phyloP scores from a whole-genome alignment of 139 green algal species.

The Spirogloea muscicola region DNA sequence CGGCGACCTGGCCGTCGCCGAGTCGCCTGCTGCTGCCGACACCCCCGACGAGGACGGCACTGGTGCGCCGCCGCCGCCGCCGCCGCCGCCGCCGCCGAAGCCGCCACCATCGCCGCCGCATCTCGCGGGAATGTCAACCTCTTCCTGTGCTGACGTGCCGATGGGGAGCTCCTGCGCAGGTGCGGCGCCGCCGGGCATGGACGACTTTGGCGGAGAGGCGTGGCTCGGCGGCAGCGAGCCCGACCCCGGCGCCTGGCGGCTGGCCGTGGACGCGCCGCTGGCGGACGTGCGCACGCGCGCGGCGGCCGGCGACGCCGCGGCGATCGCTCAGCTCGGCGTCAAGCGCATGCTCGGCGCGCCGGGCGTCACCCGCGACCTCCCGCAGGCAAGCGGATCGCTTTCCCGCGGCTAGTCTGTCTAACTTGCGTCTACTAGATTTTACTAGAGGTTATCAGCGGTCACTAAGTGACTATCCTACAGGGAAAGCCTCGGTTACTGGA shows the following conservation, averaged over 20 bases:
- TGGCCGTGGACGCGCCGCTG: conserved; percentile 7
- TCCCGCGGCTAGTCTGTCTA: too few relatives aligned
- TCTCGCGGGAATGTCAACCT: background rate
- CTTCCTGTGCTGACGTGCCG: background rate
- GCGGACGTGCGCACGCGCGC: conserved; percentile 1
- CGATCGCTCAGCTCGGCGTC: conserved; percentile 24
- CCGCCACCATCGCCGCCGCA: background rate
- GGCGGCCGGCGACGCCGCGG: conserved; percentile 8
- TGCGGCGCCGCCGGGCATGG: background rate
- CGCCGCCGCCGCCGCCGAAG: background rate
- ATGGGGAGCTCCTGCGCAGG: background rate
- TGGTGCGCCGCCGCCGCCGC: background rate
- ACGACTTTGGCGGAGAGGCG: background rate
- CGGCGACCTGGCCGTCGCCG: background rate
- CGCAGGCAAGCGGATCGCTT: too few relatives aligned
- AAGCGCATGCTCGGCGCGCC: conserved; percentile 17
- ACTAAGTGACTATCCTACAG: too few relatives aligned
- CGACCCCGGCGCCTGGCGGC: conserved; percentile 16
- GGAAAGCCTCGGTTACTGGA: too few relatives aligned
- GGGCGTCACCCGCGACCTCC: conserved; percentile 18
- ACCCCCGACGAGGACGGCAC: background rate
- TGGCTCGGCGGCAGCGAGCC: background rate
- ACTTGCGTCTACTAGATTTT: too few relatives aligned
- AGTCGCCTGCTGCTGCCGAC: background rate
- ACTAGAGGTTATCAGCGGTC: too few relatives aligned